Evolutionary conservation across 768 basidiomycete genomes (phyloP).

Genomic region (Boletus sp.): DNA sequence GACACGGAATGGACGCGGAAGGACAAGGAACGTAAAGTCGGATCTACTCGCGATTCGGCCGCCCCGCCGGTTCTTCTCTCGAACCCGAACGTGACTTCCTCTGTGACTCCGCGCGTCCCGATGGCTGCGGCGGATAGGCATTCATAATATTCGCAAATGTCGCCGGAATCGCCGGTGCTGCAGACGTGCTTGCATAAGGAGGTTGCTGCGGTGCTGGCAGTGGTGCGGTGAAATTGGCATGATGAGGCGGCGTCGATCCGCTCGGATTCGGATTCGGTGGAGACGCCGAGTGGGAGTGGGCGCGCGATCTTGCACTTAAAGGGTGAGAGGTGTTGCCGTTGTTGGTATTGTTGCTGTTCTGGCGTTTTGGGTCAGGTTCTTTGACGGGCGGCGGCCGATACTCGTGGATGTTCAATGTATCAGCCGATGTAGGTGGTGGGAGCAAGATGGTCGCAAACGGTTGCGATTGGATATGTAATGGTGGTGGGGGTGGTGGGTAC

Average conservation of each 20-base stretch:
- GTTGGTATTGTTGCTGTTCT: constrained; percentile 3
- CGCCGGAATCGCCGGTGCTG: constrained; percentile 41
- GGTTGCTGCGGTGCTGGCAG: constrained; percentile 17
- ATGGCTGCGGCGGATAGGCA: constrained; percentile 49
- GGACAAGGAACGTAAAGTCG: not conserved
- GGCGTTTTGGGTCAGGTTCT: constrained; percentile 21
- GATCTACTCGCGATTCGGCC: constrained; percentile 15
- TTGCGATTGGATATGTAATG: constrained; percentile 22
- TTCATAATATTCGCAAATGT: constrained; percentile 72
- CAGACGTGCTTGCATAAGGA: constrained; percentile 16
- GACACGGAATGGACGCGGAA: not conserved
- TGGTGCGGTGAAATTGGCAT: constrained; percentile 8
- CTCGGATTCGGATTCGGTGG: constrained; percentile 23
- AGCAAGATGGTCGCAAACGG: constrained; percentile 32
- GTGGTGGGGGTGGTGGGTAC: constrained; percentile 17
- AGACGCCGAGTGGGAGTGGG: constrained; percentile 20
- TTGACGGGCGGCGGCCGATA: constrained; percentile 29
- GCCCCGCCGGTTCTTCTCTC: constrained; percentile 24
- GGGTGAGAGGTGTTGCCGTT: constrained; percentile 5
- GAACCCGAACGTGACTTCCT: constrained; percentile 28
- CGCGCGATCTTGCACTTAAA: constrained; percentile 11
- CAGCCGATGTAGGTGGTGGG: constrained; percentile 26
- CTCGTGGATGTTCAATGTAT: constrained; percentile 33
- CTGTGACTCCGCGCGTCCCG: constrained; percentile 23
- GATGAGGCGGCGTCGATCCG: constrained; percentile 19